phyloP scores from a whole-genome alignment of 2,329 filamentous ascomycete species.

The Fonsecaea erecta region DNA sequence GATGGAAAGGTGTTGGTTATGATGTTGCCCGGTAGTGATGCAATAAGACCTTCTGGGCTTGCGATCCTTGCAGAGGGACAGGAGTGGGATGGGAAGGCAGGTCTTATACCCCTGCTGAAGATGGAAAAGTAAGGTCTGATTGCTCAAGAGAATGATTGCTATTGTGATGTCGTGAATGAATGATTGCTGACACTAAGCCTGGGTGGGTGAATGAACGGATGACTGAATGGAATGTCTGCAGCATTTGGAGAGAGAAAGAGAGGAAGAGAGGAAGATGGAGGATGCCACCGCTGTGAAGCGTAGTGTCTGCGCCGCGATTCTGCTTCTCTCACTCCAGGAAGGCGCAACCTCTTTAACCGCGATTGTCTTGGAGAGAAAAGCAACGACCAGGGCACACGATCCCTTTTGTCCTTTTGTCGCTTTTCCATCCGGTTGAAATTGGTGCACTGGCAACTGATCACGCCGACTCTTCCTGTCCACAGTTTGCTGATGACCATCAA shows the following conservation, averaged over 20 bases:
- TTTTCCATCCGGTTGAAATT: background rate
- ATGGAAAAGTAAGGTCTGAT: constrained; percentile 1
- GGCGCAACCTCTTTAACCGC: constrained; percentile 4
- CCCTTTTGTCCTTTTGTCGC: background rate
- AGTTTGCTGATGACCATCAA: background rate
- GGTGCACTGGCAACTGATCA: background rate
- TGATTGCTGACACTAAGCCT: background rate
- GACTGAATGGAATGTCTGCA: too few relatives aligned
- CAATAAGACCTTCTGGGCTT: background rate
- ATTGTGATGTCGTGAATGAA: constrained; percentile 3
- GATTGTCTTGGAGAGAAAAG: background rate
- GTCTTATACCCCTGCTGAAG: constrained; percentile 9
- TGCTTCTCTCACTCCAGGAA: constrained; percentile 1
- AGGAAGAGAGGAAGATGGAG: background rate
- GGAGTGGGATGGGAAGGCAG: background rate
- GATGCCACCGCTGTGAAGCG: background rate
- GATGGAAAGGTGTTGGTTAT: background rate
- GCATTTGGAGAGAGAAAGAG: background rate
- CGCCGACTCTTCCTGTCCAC: background rate
- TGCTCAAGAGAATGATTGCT: constrained; percentile 16
- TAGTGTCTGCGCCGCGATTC: constrained; percentile 1
- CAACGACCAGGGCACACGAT: background rate
- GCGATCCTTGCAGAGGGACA: background rate
- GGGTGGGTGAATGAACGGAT: background rate
- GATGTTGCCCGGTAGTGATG: background rate